Base-by-base conservation (phyloP, 257 asterid species). In the Plantago major region DNA sequence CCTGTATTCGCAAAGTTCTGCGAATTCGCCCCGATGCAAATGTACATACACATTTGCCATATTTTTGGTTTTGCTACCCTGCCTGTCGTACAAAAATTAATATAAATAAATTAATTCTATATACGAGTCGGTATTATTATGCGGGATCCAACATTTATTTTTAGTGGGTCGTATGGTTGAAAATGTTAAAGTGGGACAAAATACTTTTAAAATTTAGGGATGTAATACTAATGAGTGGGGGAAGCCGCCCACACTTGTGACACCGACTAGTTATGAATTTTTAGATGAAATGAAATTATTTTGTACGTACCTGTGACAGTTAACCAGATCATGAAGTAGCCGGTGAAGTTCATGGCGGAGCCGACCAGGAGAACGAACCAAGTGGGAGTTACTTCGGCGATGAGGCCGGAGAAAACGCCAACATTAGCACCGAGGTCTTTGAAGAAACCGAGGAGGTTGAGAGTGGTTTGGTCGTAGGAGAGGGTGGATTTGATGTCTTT, bases 351-450 rank as follows among this genome's bases (percentile, higher is more conserved):
- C 90, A 89, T 78, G 49, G 79, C 82, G 3, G 96, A 73, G 1
- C 97, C 97, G 38, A 84, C 42, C 7, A 89, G 46, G 5, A 89
- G 67, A 7, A 89, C 95, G 46, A 89, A 73, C 97, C 97, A 89
- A 3, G 90, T 89, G 5, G 97, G 94, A 17, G 89, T 78, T 7
- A 86, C 68, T 70, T 89, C 97, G 7, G 86, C 95, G n/a, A 89
- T 67, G 0, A 89, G 84, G 15, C 97, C 95, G 0, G 97, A 89
- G 0, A 86, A 55, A 2, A 89, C 90, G 17, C 96, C 96, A 51
- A 89, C 90, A 51, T 89, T 89, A 6, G 96, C 96, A 1, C 96
- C 96, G 8, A 89, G 61, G 48, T 89, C 96, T 33, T 89, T 89
- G 82, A 77, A 89, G 74, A 86, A 86, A 0, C 96, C 96, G 0